These are phyloP conservation scores for Rosellinia necatrix DNA, from an alignment of 2,329 filamentous ascomycete species.

Conservation along the genomic window DNA sequence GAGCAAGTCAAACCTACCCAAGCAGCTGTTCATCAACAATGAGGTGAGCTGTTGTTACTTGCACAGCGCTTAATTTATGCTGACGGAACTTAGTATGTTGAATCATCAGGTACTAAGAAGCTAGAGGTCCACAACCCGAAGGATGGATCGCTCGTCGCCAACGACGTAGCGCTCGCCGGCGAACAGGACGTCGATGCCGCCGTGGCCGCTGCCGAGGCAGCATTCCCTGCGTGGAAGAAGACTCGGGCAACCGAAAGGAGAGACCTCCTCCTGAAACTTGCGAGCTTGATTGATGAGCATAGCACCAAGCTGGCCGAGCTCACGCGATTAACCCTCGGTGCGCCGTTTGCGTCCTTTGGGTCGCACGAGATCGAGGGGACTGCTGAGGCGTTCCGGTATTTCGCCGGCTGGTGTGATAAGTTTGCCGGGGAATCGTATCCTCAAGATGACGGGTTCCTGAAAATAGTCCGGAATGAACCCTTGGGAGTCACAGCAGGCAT, in stretches of 20 bases:
- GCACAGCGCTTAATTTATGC: background rate
- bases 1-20: slow-evolving; percentile 42
- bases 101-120: slow-evolving; percentile 50
- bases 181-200: slow-evolving; percentile 52
- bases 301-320: slow-evolving; percentile 15
- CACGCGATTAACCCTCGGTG: slow-evolving; percentile 23
- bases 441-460: slow-evolving; percentile 28
- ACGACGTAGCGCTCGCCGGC: slow-evolving; percentile 53
- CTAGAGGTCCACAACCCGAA: slow-evolving; percentile 55
- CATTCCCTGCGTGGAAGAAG: slow-evolving; percentile 45
- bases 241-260: slow-evolving; percentile 48
- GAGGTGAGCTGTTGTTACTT: slow-evolving; percentile 33
- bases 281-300: slow-evolving; percentile 21
- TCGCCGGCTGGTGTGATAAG: slow-evolving; percentile 29
- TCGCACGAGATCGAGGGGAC: background rate
- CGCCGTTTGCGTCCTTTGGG: slow-evolving; percentile 16
- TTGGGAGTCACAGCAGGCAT: slow-evolving; percentile 26
- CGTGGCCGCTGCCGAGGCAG: slow-evolving; percentile 53
- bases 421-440: slow-evolving; percentile 26
- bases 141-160: slow-evolving; percentile 53
- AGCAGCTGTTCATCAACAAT: slow-evolving; percentile 47
- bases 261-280: slow-evolving; percentile 50
- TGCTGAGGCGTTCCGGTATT: slow-evolving; percentile 20
- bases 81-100: slow-evolving; percentile 40
- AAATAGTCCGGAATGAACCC: slow-evolving; percentile 27